phyloP scores from a whole-genome alignment of 805 yeast genomes.

The Limtongia smithiae region DNA sequence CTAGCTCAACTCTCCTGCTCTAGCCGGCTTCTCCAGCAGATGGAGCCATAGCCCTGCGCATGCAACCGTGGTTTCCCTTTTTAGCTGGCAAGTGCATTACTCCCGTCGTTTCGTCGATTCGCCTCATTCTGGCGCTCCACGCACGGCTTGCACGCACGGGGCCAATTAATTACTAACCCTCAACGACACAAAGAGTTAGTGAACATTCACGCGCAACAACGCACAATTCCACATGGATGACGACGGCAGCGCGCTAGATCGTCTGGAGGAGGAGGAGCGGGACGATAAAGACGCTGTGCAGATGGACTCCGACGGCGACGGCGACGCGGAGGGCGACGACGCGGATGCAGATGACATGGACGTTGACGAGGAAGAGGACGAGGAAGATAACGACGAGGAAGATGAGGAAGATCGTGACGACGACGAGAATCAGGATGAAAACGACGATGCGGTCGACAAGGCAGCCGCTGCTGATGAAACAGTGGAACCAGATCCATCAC shows the following conservation, averaged over 20 bases:
- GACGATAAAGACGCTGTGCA: conserved; percentile 35
- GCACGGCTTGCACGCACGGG: no score
- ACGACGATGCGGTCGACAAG: conserved; percentile 23
- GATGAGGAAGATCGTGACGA: conserved; percentile 31
- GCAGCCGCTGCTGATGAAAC: conserved; percentile 19
- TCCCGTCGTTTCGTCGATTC: no score
- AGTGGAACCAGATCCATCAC: no score
- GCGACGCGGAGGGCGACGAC: conserved; percentile 29
- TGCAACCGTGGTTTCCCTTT: no score
- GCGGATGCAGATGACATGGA: conserved; percentile 35
- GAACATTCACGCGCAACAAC: no score
- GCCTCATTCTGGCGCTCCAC: no score
- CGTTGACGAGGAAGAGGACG: conserved; percentile 33
- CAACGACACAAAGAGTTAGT: no score
- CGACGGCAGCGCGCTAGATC: conserved; percentile 29
- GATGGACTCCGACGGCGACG: conserved; percentile 35
- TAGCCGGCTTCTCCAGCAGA: no score
- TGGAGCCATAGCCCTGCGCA: no score
- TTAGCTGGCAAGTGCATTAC: no score
- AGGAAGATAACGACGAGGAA: conserved; percentile 19
- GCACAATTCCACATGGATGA: conserved; percentile 32
- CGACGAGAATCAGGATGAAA: conserved; percentile 17
- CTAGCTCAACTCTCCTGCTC: no score
- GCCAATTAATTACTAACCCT: no score
- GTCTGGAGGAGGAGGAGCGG: conserved; percentile 31